Conservation (phyloP, 305 asterid species). For the Salvia sclarea region DNA sequence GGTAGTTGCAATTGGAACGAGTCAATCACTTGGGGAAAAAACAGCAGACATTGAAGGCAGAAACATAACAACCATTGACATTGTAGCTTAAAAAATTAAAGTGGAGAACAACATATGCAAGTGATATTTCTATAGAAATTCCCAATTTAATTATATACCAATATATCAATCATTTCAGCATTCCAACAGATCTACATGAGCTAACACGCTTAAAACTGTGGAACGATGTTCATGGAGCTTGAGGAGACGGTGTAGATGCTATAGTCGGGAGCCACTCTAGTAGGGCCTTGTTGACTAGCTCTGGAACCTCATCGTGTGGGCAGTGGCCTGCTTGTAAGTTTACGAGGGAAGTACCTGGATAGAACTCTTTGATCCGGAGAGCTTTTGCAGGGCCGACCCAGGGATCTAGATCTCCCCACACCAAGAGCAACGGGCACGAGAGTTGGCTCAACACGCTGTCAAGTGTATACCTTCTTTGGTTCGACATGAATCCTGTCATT, state of each 20-base stretch:
- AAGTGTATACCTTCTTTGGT: slow-evolving; percentile 80
- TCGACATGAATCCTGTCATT: slow-evolving; percentile 75
- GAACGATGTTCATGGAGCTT: slow-evolving; percentile 23
- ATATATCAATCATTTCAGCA: not conserved
- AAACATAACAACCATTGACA: not conserved
- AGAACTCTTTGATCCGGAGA: slow-evolving; percentile 72
- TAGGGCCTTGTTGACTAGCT: slow-evolving; percentile 74
- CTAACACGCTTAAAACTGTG: not conserved
- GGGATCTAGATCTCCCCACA: slow-evolving; percentile 95
- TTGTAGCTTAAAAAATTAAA: not conserved
- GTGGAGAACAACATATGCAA: not conserved
- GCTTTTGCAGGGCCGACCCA: slow-evolving; percentile 96
- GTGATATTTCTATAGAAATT: not conserved
- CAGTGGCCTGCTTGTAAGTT: slow-evolving; percentile 93
- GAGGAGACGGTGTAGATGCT: slow-evolving; percentile 39
- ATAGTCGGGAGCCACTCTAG: slow-evolving; percentile 70
- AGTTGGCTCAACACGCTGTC: slow-evolving; percentile 68
- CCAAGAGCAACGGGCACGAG: slow-evolving; percentile 73
- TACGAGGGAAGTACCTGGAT: slow-evolving; percentile 61
- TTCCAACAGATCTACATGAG: not conserved
- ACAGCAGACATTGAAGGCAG: not conserved
- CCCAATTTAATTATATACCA: not conserved
- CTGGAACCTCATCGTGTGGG: slow-evolving; percentile 97
- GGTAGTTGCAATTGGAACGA: too few species aligned
- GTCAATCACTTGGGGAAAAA: not conserved